phyloP scores from a whole-genome alignment of 2,329 filamentous ascomycete genomes.

The Curvularia verruculosa region DNA sequence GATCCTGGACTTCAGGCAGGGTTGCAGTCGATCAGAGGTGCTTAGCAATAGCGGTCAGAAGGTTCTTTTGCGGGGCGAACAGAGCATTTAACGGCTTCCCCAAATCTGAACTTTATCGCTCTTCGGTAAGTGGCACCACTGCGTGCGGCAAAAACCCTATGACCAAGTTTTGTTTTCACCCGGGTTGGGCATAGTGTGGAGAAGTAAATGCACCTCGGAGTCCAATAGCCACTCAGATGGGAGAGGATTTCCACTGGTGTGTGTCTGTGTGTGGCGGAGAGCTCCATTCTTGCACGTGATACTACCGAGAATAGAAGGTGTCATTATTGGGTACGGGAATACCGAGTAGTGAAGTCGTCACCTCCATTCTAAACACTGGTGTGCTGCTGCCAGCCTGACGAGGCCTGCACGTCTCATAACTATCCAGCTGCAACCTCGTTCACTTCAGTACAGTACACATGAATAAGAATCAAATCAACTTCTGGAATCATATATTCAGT shows the following conservation, averaged over 20 bases:
- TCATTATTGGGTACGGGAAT: neutral
- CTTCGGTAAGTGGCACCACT: neutral
- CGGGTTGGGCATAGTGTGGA: slow-evolving; percentile 4
- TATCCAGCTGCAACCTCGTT: no score
- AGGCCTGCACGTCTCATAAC: neutral
- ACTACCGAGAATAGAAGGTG: neutral
- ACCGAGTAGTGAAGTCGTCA: neutral
- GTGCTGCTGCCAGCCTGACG: neutral
- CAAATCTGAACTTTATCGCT: neutral
- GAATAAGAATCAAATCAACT: neutral
- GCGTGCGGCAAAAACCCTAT: slow-evolving; percentile 8
- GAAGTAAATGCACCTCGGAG: neutral
- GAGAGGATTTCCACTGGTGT: neutral
- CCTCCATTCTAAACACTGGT: neutral
- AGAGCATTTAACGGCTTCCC: slow-evolving; percentile 1
- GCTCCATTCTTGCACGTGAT: neutral
- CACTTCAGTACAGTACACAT: neutral
- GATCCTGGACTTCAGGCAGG: neutral
- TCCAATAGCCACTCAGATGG: slow-evolving; percentile 8
- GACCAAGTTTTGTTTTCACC: slow-evolving; percentile 10
- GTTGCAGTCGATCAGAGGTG: neutral
- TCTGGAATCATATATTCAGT: neutral
- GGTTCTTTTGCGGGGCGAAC: neutral
- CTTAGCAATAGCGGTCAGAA: neutral
- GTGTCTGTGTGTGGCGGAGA: neutral